Conservation (phyloP, 2,329 filamentous ascomycete species). For the Hortaea sp. region DNA sequence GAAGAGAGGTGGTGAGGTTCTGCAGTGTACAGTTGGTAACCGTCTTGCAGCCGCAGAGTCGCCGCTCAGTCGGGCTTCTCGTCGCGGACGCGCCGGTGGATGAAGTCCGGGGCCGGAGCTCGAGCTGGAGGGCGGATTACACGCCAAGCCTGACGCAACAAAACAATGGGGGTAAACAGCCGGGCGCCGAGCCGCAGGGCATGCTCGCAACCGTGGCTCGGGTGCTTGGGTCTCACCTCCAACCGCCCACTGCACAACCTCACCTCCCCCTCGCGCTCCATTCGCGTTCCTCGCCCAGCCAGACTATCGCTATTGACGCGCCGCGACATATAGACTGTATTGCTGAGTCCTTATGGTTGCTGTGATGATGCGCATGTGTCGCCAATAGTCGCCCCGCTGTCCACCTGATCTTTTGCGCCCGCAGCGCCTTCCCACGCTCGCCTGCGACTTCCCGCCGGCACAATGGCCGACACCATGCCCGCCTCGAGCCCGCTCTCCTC, state of each 20-base stretch:
- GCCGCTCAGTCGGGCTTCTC: too few relatives aligned
- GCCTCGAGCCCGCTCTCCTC: slow-evolving; percentile 1
- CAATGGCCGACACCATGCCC: slow-evolving; percentile 9
- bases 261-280: background rate
- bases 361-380: slow-evolving; percentile 1
- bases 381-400: slow-evolving; percentile 1
- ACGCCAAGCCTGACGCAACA: too few relatives aligned
- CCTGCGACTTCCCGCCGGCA: slow-evolving; percentile 3
- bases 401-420: background rate
- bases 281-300: background rate
- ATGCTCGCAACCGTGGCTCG: too few relatives aligned
- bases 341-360: too few relatives aligned
- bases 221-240: background rate
- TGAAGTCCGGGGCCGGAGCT: too few relatives aligned
- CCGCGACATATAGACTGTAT: background rate
- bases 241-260: background rate
- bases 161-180: too few relatives aligned
- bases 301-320: background rate
- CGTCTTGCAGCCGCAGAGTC: too few relatives aligned
- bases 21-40: too few relatives aligned
- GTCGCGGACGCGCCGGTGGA: too few relatives aligned
- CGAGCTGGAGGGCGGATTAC: too few relatives aligned
- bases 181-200: too few relatives aligned
- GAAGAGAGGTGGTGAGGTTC: too few relatives aligned
- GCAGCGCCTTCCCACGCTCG: slow-evolving; percentile 7